Evolutionary conservation across 2,329 filamentous ascomycete species (phyloP).

Genomic region (Didymella pomorum): DNA sequence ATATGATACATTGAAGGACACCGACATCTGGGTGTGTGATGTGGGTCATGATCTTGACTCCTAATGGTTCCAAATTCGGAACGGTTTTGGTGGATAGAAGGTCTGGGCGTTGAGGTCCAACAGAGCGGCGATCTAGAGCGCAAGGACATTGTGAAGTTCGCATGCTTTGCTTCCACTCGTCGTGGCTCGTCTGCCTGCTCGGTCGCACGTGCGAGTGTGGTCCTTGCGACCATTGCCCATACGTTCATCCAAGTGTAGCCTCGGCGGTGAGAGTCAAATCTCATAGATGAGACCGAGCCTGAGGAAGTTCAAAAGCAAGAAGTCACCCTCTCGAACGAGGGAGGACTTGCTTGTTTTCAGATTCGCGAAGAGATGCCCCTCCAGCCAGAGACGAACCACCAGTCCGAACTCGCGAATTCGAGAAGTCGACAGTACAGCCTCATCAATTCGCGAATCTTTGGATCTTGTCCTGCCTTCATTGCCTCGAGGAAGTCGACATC

Average conservation of each 20-base stretch:
- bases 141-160: not conserved
- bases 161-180: not conserved
- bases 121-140: not conserved
- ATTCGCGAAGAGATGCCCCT: slow-evolving; percentile 27
- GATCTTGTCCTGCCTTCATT: slow-evolving; percentile 25
- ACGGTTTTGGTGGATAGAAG: not conserved
- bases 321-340: not conserved
- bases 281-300: not conserved
- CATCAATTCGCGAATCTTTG: slow-evolving; percentile 24
- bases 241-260: not conserved
- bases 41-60: not conserved
- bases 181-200: not conserved
- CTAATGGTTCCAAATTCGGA: not conserved
- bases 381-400: slow-evolving; percentile 37
- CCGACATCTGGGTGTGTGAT: not conserved
- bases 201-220: not conserved
- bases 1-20: not conserved
- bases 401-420: slow-evolving; percentile 33
- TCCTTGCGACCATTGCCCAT: not conserved
- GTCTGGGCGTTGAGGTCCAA: not conserved
- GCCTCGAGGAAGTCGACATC: slow-evolving; percentile 29
- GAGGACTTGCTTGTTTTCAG: not conserved
- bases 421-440: slow-evolving; percentile 33
- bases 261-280: not conserved
- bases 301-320: not conserved